These are phyloP conservation scores for Xylaria digitata DNA, from an alignment of 2,329 filamentous ascomycete genomes.

Conservation along the genomic window DNA sequence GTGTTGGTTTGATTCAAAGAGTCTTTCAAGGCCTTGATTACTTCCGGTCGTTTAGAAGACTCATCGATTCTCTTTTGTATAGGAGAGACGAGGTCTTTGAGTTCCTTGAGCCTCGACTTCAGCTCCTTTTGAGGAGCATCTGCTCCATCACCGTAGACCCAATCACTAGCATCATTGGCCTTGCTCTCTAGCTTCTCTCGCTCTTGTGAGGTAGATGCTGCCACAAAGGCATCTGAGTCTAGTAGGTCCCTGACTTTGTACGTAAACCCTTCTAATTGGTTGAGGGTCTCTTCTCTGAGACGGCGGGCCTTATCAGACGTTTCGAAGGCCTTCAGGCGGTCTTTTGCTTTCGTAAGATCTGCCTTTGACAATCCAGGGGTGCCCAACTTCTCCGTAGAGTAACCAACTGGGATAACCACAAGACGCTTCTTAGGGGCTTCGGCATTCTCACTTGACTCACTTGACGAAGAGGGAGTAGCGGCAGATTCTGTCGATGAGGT, in stretches of 20 bases:
- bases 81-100: slow-evolving; percentile 82
- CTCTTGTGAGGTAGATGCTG: slow-evolving; percentile 75
- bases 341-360: slow-evolving; percentile 66
- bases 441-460: slow-evolving; percentile 63
- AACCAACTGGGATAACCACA: slow-evolving; percentile 64
- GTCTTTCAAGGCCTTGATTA: slow-evolving; percentile 74
- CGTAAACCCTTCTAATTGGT: slow-evolving; percentile 92
- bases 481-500: slow-evolving; percentile 56
- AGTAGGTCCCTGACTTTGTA: slow-evolving; percentile 89
- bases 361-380: slow-evolving; percentile 61
- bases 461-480: slow-evolving; percentile 57
- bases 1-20: slow-evolving; percentile 76
- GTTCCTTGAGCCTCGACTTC: slow-evolving; percentile 77
- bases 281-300: slow-evolving; percentile 85
- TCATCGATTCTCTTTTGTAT: slow-evolving; percentile 82
- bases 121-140: slow-evolving; percentile 81
- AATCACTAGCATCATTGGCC: slow-evolving; percentile 79
- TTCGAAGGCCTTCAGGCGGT: slow-evolving; percentile 85
- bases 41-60: slow-evolving; percentile 74
- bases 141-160: slow-evolving; percentile 88
- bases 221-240: slow-evolving; percentile 78
- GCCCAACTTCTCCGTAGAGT: slow-evolving; percentile 62
- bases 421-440: slow-evolving; percentile 69
- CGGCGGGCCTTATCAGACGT: slow-evolving; percentile 82
- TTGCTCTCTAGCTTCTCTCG: slow-evolving; percentile 74